Evolutionary conservation across 2,329 filamentous ascomycete species (phyloP), one percentile per base, ranked within the genome.

Genomic region (Xenoacremonium recifei): DNA sequence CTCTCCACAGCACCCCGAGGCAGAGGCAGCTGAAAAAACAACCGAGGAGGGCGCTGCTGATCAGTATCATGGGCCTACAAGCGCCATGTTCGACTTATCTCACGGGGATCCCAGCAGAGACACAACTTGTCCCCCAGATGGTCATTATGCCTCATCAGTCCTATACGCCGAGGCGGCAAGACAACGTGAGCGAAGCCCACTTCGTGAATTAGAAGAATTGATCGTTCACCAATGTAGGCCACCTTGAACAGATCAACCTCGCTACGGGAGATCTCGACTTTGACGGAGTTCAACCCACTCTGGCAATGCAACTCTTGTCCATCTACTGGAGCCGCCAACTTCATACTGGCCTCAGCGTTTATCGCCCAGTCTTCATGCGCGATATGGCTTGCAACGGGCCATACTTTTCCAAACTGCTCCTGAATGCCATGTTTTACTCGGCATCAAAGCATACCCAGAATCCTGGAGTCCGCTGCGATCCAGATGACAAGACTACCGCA

Each of bases 321-420:
- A 54, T 79, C 0, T 72, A 77, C 40, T 79, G 75, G 74, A 78
- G 74, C 48, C 69, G 75, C 5, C 75, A 78, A 36, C 72, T 76
- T 37, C 67, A 75, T 39, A 67, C 69, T 0, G 44, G 44, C 2
- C 29, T 44, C 2, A 61, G 77, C 32, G 72, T 70, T 1, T 78
- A 80, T 53, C 70, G 77, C 0, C 71, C 76, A 1, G 70, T 67
- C 0, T 76, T 80, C 35, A 77, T 76, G 71, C 54, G 70, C 2
- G 70, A 73, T 49, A 73, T 78, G 75, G 75, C 75, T 34, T 69
- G 70, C 34, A 60, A 66, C 6, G 79, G 79, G 0, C 73, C 73
- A 0, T 79, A 80, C 53, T 82, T 78, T 46, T 80, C 77, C 1
- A 72, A 77, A 33, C 61, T 77, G 2, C 64, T 81, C 2, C 62